A percentile compares a stretch with the other conserved stretches of the same genome.
These are phyloP conservation scores for Pachyrhizus erosus DNA, from an alignment of 306 rosid genomes.

Conservation along the genomic window DNA sequence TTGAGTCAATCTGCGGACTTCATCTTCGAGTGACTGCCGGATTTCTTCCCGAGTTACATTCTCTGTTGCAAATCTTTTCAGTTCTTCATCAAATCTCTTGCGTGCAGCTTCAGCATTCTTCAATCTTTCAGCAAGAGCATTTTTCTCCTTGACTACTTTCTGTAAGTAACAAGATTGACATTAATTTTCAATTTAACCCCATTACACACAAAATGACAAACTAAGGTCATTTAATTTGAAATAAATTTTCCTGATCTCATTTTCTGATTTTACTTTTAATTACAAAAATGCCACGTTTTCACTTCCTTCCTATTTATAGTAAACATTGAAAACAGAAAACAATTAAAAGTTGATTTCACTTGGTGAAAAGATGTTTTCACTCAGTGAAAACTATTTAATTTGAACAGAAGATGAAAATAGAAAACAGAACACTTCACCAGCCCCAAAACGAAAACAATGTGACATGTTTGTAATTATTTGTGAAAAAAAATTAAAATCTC, in stretches of 20 bases:
- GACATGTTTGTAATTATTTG: not conserved
- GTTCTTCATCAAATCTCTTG: slow-evolving; percentile 96
- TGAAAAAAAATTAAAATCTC: not conserved
- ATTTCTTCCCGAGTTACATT: slow-evolving; percentile 92
- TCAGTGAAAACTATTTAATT: not conserved
- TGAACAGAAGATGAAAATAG: not conserved
- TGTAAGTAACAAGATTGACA: slow-evolving; percentile 53
- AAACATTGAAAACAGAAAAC: not conserved
- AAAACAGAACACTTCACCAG: not conserved
- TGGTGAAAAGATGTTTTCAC: not conserved
- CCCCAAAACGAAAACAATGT: not conserved
- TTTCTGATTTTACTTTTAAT: not conserved
- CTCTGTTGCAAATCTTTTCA: slow-evolving; percentile 91
- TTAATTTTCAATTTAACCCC: slow-evolving; percentile 17
- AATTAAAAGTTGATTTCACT: not conserved
- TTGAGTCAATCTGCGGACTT: slow-evolving; percentile 85
- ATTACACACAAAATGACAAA: slow-evolving; percentile 16
- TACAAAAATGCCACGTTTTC: not conserved
- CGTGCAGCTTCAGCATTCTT: slow-evolving; percentile 96
- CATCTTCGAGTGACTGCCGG: slow-evolving; percentile 94
- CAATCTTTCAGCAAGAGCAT: slow-evolving; percentile 92
- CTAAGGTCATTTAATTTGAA: not conserved
- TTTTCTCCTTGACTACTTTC: slow-evolving; percentile 97
- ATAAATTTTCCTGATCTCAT: not conserved
- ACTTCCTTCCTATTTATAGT: not conserved